Conservation (phyloP, 2,329 filamentous ascomycete species). For the Bipolaris cookei region DNA sequence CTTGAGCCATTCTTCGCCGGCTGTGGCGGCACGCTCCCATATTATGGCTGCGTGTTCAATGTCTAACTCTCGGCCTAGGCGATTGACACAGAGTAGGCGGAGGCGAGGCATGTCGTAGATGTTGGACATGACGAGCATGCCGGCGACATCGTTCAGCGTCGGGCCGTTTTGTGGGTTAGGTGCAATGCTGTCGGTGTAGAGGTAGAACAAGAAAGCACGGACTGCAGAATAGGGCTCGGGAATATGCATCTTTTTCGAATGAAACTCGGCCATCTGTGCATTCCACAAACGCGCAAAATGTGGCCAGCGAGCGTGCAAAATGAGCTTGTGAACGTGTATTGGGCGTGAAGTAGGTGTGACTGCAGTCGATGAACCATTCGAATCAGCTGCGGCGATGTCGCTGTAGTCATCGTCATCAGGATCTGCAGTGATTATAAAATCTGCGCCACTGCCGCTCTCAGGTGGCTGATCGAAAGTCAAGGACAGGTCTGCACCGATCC, state of each 20-base stretch:
- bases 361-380: conserved; percentile 39
- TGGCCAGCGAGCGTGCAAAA: conserved; percentile 93
- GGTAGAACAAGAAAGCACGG: conserved; percentile 91
- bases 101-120: conserved; percentile 97
- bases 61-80: conserved; percentile 87
- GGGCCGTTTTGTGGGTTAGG: conserved; percentile 55
- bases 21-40: conserved; percentile 91
- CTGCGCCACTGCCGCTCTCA: conserved; percentile 82
- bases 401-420: conserved; percentile 75
- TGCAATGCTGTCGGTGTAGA: conserved; percentile 91
- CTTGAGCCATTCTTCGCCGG: conserved; percentile 92
- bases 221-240: conserved; percentile 95
- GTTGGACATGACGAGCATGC: conserved; percentile 95
- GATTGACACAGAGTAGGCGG: conserved; percentile 86
- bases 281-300: conserved; percentile 93
- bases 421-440: conserved; percentile 89
- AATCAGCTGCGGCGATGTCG: conserved; percentile 57
- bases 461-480: conserved; percentile 86
- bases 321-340: conserved; percentile 94
- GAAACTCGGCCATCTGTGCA: conserved; percentile 95
- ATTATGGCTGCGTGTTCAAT: conserved; percentile 94
- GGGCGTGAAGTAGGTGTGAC: conserved; percentile 66
- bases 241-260: conserved; percentile 97
- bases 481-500: conserved; percentile 85
- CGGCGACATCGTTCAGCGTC: conserved; percentile 81